Evolutionary conservation across 1,284 basidiomycete genomes (phyloP), one percentile per base, ranked within the genome.

Genomic region (Microbotryomycetes sp.): DNA sequence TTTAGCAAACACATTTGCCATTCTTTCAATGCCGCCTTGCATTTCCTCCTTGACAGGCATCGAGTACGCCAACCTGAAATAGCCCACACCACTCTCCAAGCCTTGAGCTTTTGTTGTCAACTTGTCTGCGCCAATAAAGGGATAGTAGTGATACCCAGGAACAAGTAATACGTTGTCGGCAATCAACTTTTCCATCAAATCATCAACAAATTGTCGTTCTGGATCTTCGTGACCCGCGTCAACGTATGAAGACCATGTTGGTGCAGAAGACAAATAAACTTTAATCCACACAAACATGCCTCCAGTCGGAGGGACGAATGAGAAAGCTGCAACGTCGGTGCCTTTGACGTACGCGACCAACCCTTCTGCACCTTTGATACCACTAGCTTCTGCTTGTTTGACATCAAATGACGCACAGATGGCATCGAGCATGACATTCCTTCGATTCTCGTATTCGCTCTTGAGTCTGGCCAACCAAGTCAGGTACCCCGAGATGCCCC

Each of bases 401-500:
- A 52, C 51, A n/a, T 36, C 47, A 52, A 58, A 64, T 19, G 6
- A 16, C 12, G 29, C 4, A 25, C 59, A 32, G 28, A 86, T 70
- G 57, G 76, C 78, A 66, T 86, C 85, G 36, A 86, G 71, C 70
- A 86, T 78, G 73, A 78, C 80, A 74, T 87, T 79, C 19, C 85
- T 81, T 23, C 85, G 79, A 4, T 66, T 59, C 29, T 72, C 78
- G 72, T 86, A 86, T 68, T 84, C 79, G 12, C 74, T 69, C 15
- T 81, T 77, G 26, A 87, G 73, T 42, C 79, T 83, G 28, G 83
- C 80, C 31, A 90, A 77, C 88, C 88, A 91, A 32, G 86, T 81
- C 52, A 88, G 78, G 75, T 86, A 90, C 3, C 87, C 87, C 6
- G 83, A 80, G 60, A 76, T 76, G 49, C 83, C 80, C 86, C 87